Evolutionary conservation across 306 rosid species (phyloP), one percentile per base, ranked within the genome.

Genomic region (Dryas alaskensis): DNA sequence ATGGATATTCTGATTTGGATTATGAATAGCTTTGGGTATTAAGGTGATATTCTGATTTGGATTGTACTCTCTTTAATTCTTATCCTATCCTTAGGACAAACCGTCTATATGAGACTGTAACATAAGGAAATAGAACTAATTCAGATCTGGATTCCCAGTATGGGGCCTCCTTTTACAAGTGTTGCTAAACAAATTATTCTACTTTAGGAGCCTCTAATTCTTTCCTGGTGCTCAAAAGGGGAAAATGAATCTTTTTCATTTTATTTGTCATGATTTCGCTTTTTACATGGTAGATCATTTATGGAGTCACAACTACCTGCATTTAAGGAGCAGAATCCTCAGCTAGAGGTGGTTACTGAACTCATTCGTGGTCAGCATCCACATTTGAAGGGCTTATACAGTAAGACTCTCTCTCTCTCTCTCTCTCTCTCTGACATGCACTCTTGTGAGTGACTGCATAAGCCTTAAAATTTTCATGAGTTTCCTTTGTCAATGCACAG

Each of bases 331-430:
- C 76, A 77, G 52, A 91, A 91, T 83, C 92, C 98, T 80, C 98
- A 88, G 68, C 82, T 93, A 57, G 94, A 91, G 84, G 91, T 93
- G 67, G 92, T 84, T 69, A 83, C 89, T 73, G 97, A 93, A 65
- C 92, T 89, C 80, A 88, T 89, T 67, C 97, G 94, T 60, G 98
- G 98, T 57, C 97, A 89, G 80, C 98, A 93, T 81, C 97, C 98
- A 44, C 94, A 85, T 84, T 77, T 91, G 81, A 89, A 89, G 90
- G 97, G 62, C 46, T 84, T 84, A 69, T 93, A 89, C 79, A 79
- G 96, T 93, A 88, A 85, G 89, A 54, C 73, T 75, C 79, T 39
- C 50, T 25, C 72, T 44, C 74, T 17, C 51, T 68, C 68, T 19
- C 22, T 19, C 72, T 25, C 70, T 42, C 72, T 40, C 76, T 55